Base-by-base conservation (phyloP, 495 filamentous ascomycete species). In the Filosporella fistucella region DNA sequence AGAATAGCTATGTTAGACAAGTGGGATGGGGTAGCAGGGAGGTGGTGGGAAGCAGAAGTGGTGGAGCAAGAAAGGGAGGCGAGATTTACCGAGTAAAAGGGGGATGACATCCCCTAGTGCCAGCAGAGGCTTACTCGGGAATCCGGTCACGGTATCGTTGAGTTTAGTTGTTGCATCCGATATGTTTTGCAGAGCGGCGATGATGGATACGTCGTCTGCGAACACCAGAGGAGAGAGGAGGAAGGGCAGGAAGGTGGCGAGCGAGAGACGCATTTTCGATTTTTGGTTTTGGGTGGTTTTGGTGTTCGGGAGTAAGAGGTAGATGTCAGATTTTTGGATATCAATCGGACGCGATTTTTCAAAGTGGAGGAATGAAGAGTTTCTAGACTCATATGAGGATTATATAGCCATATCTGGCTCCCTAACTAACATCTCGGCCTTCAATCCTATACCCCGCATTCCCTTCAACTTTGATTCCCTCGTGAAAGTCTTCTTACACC, bases 201-300 rank as follows among this genome's bases (percentile, higher is more conserved):
- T 24, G 35, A 70, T 65, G 36, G 65, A 18, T 16, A 47, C 49
- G 35, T 33, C 49, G 24, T 63, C 55, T 18, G 63, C 62, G 36
- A 54, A 28, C 38, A 54, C 53, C 28, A 21, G 41, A 22, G 54
- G 30, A 22, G 49, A 30, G n/a, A 61, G 43, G 30, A 60, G 35
- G 21, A n/a, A 9, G 14, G 14, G 47, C 33, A 28, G 48, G 25
- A 30, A 34, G 57, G 29, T 49, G 53, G 45, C 36, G 51, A 14
- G 18, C 32, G 49, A 60, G 54, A 52, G 57, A 40, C 37, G 35
- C 46, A 49, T 48, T 12, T 6, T 49, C n/a, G 23, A 16, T 7
- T 40, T n/a, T n/a, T n/a, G n/a, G n/a, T n/a, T n/a, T n/a, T n/a
- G n/a, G n/a, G n/a, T n/a, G n/a, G n/a, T n/a, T n/a, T n/a, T n/a